Conservation (phyloP, 805 yeast genomes). For the Yarrowia alimentaria region DNA sequence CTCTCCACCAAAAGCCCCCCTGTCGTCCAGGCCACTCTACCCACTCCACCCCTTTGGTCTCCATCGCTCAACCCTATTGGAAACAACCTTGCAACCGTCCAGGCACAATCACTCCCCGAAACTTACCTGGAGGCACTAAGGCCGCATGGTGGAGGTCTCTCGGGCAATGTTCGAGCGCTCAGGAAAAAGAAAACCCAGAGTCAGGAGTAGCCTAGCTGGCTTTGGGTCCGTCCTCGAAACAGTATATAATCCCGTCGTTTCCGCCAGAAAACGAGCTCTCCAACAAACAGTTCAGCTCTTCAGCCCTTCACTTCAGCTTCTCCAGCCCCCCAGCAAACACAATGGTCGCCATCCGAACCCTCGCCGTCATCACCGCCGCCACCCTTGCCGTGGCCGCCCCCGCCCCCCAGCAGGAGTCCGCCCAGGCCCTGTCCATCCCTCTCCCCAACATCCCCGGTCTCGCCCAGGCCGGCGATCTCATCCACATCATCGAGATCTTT, state of each 20-base stretch:
- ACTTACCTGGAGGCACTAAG: too few relatives aligned
- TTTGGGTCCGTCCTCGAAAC: neutral
- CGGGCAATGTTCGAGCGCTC: too few relatives aligned
- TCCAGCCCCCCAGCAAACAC: too few relatives aligned
- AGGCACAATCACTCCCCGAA: too few relatives aligned
- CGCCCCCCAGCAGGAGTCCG: neutral
- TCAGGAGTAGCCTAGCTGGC: too few relatives aligned
- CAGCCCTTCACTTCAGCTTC: neutral
- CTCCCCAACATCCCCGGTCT: constrained; percentile 20
- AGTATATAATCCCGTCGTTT: neutral
- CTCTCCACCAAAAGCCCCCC: too few relatives aligned
- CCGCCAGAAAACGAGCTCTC: neutral
- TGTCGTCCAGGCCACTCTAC: too few relatives aligned
- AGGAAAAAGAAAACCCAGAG: too few relatives aligned
- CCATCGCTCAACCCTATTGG: too few relatives aligned
- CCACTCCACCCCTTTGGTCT: too few relatives aligned
- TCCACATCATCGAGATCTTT: constrained; percentile 14
- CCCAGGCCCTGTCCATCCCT: neutral
- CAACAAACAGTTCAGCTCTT: neutral
- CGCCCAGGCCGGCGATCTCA: constrained; percentile 5
- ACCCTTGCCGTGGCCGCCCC: constrained; percentile 16
- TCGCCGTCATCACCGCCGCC: neutral
- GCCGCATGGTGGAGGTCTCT: too few relatives aligned
- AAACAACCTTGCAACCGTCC: too few relatives aligned
- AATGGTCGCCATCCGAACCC: constrained; percentile 16